phyloP scores from a whole-genome alignment of 768 basidiomycete species.

The Psilocybe azurescens region DNA sequence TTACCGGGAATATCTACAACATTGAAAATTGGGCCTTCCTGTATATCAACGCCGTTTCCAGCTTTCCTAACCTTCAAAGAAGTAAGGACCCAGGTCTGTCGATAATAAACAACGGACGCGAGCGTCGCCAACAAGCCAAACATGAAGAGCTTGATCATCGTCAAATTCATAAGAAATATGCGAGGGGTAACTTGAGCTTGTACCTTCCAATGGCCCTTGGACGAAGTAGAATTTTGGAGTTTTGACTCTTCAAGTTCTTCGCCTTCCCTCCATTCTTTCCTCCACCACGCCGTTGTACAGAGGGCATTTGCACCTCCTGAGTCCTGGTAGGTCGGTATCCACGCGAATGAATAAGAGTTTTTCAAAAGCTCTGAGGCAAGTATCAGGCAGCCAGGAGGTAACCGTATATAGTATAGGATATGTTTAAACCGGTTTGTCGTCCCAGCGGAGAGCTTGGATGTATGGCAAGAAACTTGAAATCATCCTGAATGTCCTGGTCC shows the following conservation, averaged over 20 bases:
- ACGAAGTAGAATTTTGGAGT: not conserved
- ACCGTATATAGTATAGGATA: too few relatives aligned
- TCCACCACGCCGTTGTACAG: not conserved
- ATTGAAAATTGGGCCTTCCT: constrained; percentile 3
- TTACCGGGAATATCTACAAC: constrained; percentile 58
- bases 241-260: not conserved
- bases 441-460: not conserved
- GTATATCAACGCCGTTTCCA: not conserved
- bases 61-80: not conserved
- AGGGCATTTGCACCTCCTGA: not conserved
- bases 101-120: not conserved
- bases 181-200: not conserved
- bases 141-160: not conserved
- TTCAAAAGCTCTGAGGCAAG: too few relatives aligned
- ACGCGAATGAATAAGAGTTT: too few relatives aligned
- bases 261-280: not conserved
- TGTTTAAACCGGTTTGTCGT: too few relatives aligned
- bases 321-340: too few relatives aligned
- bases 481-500: not conserved
- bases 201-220: not conserved
- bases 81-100: not conserved
- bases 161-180: not conserved
- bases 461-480: not conserved
- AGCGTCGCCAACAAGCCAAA: constrained; percentile 4
- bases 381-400: too few relatives aligned